Evolutionary conservation across 352 stramenopile species (phyloP).

Genomic region (Thalassiosira ordinaria): DNA sequence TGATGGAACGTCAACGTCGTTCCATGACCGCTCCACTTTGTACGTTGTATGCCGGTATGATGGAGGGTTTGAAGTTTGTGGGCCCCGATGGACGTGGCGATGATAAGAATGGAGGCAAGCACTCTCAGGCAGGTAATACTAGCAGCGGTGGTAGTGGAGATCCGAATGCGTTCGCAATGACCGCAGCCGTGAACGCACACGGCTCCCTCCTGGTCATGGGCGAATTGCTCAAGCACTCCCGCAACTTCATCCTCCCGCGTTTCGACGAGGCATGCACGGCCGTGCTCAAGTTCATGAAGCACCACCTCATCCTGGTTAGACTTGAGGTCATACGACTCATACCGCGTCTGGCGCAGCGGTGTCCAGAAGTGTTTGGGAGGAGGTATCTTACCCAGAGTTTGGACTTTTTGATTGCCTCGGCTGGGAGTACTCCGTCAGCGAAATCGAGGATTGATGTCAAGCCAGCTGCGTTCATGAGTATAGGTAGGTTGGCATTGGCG

Average conservation of each 20-base stretch:
- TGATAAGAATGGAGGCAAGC: conserved; percentile 1
- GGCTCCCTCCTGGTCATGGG: conserved; percentile 94
- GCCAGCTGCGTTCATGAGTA: conserved; percentile 90
- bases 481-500: conserved; percentile 92
- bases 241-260: conserved; percentile 96
- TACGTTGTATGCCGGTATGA: conserved; percentile 75
- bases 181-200: conserved; percentile 74
- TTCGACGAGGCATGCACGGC: conserved; percentile 95
- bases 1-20: conserved; percentile 78
- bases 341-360: conserved; percentile 92
- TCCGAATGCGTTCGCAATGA: conserved; percentile 4
- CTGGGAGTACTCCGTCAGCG: conserved; percentile 29
- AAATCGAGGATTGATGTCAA: conserved; percentile 78
- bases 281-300: conserved; percentile 92
- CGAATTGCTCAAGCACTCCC: conserved; percentile 93
- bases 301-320: conserved; percentile 90
- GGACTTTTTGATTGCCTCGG: conserved; percentile 75
- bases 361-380: conserved; percentile 92
- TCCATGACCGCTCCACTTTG: conserved; percentile 77
- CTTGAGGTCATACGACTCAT: conserved; percentile 89
- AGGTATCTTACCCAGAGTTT: conserved; percentile 89
- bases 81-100: neutral
- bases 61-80: conserved; percentile 68
- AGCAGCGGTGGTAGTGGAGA: too few relatives aligned
- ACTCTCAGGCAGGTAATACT: too few relatives aligned